These are phyloP conservation scores for Ehretia macrophylla DNA, from an alignment of 257 asterid species.

Conservation along the genomic window DNA sequence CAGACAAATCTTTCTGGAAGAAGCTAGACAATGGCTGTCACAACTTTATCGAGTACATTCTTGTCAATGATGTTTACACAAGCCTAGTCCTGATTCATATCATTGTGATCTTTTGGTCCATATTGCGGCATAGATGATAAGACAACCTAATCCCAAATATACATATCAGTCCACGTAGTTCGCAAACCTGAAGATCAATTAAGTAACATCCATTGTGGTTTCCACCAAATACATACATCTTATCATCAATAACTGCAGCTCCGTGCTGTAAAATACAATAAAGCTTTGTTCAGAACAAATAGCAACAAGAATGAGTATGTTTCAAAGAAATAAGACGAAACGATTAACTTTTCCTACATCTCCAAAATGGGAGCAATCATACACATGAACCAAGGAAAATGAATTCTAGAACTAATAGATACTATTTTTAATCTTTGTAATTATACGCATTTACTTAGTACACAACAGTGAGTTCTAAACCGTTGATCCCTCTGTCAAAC, in stretches of 20 bases:
- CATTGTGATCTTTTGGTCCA: no score
- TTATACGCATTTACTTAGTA: no score
- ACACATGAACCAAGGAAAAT: no score
- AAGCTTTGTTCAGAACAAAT: conserved; percentile 14
- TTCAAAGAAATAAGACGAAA: conserved; percentile 8
- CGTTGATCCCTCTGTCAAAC: no score
- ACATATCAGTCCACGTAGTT: conserved; percentile 14
- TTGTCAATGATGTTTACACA: conserved; percentile 12
- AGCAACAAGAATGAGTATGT: background rate
- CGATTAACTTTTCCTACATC: no score
- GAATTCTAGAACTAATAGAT: no score
- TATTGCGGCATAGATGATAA: no score
- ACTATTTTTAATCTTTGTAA: no score
- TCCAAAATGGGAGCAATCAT: no score
- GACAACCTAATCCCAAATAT: conserved; percentile 2
- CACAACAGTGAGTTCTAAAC: no score
- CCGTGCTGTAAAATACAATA: conserved; percentile 67
- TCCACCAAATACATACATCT: conserved; percentile 94
- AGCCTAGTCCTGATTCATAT: no score
- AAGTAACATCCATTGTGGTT: conserved; percentile 93
- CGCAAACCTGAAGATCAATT: conserved; percentile 88
- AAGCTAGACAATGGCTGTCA: background rate
- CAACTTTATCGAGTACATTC: background rate
- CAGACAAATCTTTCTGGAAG: no score
- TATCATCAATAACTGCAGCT: conserved; percentile 85